Conservation (phyloP, 352 stramenopile genomes). For the Elongisporangium anandrum region DNA sequence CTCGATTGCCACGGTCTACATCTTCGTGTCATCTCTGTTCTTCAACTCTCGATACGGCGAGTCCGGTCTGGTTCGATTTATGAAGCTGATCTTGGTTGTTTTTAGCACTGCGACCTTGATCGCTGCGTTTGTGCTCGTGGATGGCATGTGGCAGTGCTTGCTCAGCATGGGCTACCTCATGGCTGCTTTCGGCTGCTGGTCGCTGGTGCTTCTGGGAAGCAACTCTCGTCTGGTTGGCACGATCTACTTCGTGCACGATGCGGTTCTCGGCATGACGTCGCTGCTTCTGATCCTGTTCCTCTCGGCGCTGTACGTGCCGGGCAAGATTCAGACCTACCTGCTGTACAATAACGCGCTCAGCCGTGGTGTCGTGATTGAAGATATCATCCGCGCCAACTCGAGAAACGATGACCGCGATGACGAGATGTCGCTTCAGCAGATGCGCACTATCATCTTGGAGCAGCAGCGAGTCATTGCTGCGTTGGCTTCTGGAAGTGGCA, state of each 20-base stretch:
- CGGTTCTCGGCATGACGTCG: constrained; percentile 90
- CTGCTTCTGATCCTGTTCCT: constrained; percentile 92
- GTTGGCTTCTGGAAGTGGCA: constrained; percentile 40
- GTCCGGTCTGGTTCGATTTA: constrained; percentile 57
- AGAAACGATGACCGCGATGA: constrained; percentile 64
- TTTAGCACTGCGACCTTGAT: constrained; percentile 72
- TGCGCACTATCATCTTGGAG: constrained; percentile 75
- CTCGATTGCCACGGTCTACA: constrained; percentile 48
- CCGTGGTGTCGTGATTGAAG: constrained; percentile 94
- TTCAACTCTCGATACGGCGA: constrained; percentile 50
- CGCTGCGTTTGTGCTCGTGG: constrained; percentile 50
- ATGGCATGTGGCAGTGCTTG: constrained; percentile 87
- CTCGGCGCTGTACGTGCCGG: constrained; percentile 84
- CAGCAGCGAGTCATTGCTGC: constrained; percentile 74
- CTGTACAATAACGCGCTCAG: constrained; percentile 97
- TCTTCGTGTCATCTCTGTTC: constrained; percentile 61
- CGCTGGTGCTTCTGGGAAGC: constrained; percentile 83
- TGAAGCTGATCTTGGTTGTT: constrained; percentile 76
- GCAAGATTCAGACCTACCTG: constrained; percentile 95
- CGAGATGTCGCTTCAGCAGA: constrained; percentile 65
- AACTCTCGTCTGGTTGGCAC: constrained; percentile 88
- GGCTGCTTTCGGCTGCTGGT: constrained; percentile 84
- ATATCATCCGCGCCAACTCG: constrained; percentile 89
- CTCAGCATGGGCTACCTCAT: constrained; percentile 92
- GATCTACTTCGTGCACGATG: constrained; percentile 94